phyloP scores from a whole-genome alignment of 164 flowering plant genomes.

The Buxus sempervirens region DNA sequence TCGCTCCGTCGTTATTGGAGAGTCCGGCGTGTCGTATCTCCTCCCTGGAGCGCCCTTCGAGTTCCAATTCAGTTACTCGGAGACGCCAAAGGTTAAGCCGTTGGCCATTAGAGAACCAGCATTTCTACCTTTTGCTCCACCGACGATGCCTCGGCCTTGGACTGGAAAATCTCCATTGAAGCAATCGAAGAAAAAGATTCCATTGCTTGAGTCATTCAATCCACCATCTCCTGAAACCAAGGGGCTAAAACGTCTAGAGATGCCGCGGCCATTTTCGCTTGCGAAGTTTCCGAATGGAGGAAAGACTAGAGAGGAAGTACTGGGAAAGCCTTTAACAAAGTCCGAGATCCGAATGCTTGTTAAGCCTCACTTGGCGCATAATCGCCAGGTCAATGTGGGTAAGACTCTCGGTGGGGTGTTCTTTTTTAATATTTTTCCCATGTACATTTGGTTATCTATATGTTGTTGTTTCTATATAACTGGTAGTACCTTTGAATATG shows the following conservation, averaged over 20 bases:
- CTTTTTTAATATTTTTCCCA: not conserved
- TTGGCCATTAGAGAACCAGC: slow-evolving; percentile 89
- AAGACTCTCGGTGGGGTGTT: slow-evolving; percentile 12
- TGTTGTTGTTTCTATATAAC: not conserved
- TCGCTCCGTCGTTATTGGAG: slow-evolving; percentile 69
- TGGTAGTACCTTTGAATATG: not conserved
- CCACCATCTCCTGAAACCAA: slow-evolving; percentile 32
- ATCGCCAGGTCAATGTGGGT: slow-evolving; percentile 96
- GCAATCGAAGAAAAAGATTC: slow-evolving; percentile 53
- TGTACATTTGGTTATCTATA: not conserved
- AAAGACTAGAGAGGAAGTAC: slow-evolving; percentile 61
- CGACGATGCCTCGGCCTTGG: slow-evolving; percentile 95
- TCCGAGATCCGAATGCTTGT: slow-evolving; percentile 62
- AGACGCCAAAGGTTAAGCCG: slow-evolving; percentile 82
- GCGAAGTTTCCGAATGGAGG: slow-evolving; percentile 42
- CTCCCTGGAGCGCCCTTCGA: slow-evolving; percentile 95
- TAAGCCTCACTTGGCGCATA: slow-evolving; percentile 47
- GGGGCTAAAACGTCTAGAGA: slow-evolving; percentile 48
- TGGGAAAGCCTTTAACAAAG: slow-evolving; percentile 68
- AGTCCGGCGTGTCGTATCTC: slow-evolving; percentile 78
- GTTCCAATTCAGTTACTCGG: slow-evolving; percentile 92
- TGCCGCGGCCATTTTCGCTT: slow-evolving; percentile 43
- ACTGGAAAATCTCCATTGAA: slow-evolving; percentile 92
- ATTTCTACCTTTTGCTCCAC: slow-evolving; percentile 86
- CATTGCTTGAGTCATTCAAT: slow-evolving; percentile 51